Evolutionary conservation across 352 stramenopile species (phyloP), one percentile per base, ranked within the genome.

Genomic region (Globisporangium uncinulatum): DNA sequence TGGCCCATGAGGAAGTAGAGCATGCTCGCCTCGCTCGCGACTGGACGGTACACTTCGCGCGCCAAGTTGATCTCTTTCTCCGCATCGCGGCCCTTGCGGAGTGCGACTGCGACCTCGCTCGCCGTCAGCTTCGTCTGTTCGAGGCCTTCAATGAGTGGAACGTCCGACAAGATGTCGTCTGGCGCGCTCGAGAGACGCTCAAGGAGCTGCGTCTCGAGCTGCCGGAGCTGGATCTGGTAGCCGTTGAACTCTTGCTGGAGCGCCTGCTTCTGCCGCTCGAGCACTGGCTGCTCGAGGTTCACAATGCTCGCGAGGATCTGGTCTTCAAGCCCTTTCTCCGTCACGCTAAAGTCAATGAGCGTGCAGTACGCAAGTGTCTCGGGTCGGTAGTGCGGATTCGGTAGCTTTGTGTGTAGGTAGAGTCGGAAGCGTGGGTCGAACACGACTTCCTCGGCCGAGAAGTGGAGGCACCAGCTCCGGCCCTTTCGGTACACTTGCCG

Each of bases 341-440:
- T 98, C 20, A 97, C 92, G 46, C 93, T 97, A 51, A 97, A 98
- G 65, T 98, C 95, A 53, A 98, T 97, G 1, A 98, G 71, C 42
- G 89, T 97, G 56, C 88, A 97, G 56, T 97, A 93, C 24, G 91
- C 88, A 15, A 94, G 66, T n/a, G 97, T 80, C 59, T 98, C 92
- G 0, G 92, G 92, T 1, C 83, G 79, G 60, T 96, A 98, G 63
- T 98, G 91, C 6, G 91, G 92, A 37, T 97, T 98, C 1, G 86
- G 84, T 1, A 97, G 67, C 51, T 96, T 96, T 0, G 89, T 98
- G 65, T 97, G 91, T 24, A 98, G 51, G 48, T 79, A 97, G 15
- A 98, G 60, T 1, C 83, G 70, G 59, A 97, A 98, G 11, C 83
- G 67, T 21, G 77, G 70, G 32, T 97, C 81, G 48, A 94, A 96